A percentile compares a stretch with the other conserved stretches of the same genome.
Conservation (phyloP, 129 eudicot species). For the Sambucus nigra region DNA sequence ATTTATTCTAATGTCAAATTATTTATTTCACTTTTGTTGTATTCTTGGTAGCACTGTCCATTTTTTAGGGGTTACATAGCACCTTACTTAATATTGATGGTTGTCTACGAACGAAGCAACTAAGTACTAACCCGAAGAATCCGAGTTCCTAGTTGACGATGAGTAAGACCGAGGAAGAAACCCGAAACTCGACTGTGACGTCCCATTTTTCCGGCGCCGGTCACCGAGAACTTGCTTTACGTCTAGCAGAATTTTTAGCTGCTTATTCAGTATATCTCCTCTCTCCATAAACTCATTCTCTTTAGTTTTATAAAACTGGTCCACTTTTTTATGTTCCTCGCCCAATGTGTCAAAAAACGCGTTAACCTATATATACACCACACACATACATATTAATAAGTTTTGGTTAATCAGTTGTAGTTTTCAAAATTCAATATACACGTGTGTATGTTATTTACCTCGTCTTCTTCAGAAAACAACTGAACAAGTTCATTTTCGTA, state of each 20-base stretch:
- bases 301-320: slow-evolving; percentile 57
- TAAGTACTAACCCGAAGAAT: slow-evolving; percentile 46
- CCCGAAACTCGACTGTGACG: slow-evolving; percentile 29
- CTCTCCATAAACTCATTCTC: slow-evolving; percentile 72
- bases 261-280: slow-evolving; percentile 65
- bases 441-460: slow-evolving; percentile 33
- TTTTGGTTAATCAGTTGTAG: neutral
- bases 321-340: slow-evolving; percentile 74
- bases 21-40: too few relatives aligned
- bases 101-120: neutral
- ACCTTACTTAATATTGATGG: too few relatives aligned
- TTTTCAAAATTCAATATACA: neutral
- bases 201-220: slow-evolving; percentile 37
- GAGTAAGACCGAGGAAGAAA: slow-evolving; percentile 52
- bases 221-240: slow-evolving; percentile 43
- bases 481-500: slow-evolving; percentile 71
- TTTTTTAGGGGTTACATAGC: too few relatives aligned
- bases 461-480: slow-evolving; percentile 70
- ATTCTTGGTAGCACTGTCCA: too few relatives aligned
- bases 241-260: slow-evolving; percentile 59
- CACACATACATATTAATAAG: too few relatives aligned
- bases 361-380: slow-evolving; percentile 30
- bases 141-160: slow-evolving; percentile 42
- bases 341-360: slow-evolving; percentile 62
- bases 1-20: too few relatives aligned